Evolutionary conservation across 306 rosid species (phyloP), one percentile per base, ranked within the genome.

Genomic region (Quercus engelmannii): DNA sequence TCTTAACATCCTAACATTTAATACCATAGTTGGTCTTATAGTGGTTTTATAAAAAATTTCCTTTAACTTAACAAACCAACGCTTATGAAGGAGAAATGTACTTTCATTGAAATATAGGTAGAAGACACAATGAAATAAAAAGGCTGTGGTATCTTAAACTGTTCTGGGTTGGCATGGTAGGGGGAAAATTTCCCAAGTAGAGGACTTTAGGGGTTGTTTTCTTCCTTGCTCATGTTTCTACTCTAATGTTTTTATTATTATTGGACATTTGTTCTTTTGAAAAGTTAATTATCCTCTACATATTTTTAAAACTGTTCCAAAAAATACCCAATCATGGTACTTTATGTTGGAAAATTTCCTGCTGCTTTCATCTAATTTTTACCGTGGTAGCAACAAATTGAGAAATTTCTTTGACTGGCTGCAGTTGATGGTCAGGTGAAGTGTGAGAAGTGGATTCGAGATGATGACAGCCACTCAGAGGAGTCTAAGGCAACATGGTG

Each of bases 381-480:
- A 38, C n/a, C 41, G 52, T 61, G 55, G 65, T 74, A 69, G 58
- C 43, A 55, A 78, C 73, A 78, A 62, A 69, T 80, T 80, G 85
- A 84, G 86, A 77, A 78, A 55, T 86, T 86, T 49, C 76, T 71
- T 82, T 73, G 70, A 79, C 81, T 86, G 74, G 78, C 81, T 79
- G 75, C 88, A 95, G 99, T 95, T 82, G 99, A 95, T 87, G 97
- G 88, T 71, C 87, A 89, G 87, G 93, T 88, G 79, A 93, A 95
- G 85, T 95, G 99, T 81, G 99, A 93, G 89, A 91, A 89, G 86
- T 95, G 99, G 99, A 91, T 93, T 68, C 85, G 86, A 68, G 97
- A 91, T 57, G 95, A 88, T 63, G 86, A 84, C 21, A 78, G 78
- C 77, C 74, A 31, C 12, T 83, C 86, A 3, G 91, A 78, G 85